These are phyloP conservation scores for Rosellinia necatrix DNA, from an alignment of 2,329 filamentous ascomycete genomes.

Conservation along the genomic window DNA sequence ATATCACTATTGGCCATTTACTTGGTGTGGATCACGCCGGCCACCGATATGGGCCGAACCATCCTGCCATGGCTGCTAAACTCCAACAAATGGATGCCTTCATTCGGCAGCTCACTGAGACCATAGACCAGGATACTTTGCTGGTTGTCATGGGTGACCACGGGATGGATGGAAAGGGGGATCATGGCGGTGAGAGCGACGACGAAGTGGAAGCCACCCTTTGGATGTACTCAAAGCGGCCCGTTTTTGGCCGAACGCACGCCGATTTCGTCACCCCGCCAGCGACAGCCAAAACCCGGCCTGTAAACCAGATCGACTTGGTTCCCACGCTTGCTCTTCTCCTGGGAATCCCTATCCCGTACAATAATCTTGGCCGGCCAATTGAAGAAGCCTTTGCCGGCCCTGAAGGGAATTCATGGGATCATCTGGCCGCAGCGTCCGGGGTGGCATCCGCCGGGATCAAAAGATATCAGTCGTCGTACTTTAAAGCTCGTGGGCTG, in stretches of 20 bases:
- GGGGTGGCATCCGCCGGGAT: constrained; percentile 83
- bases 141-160: constrained; percentile 98
- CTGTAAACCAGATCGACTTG: constrained; percentile 86
- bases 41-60: constrained; percentile 92
- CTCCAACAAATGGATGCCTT: constrained; percentile 88
- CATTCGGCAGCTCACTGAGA: constrained; percentile 70
- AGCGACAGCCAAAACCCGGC: constrained; percentile 75
- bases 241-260: constrained; percentile 78
- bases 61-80: constrained; percentile 89
- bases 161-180: constrained; percentile 96
- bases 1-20: constrained; percentile 92
- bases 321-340: constrained; percentile 90
- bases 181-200: constrained; percentile 97
- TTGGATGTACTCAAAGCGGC: constrained; percentile 97
- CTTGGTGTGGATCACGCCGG: constrained; percentile 96
- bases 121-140: constrained; percentile 82
- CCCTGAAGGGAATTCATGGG: constrained; percentile 68
- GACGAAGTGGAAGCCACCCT: constrained; percentile 93
- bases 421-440: constrained; percentile 77
- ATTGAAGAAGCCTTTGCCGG: constrained; percentile 94
- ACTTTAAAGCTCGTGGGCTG: constrained; percentile 73
- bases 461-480: constrained; percentile 84
- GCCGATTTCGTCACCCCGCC: constrained; percentile 62
- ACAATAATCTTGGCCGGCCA: constrained; percentile 90
- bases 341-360: constrained; percentile 89